Conservation (phyloP, 2,329 filamentous ascomycete genomes). For the Exophiala aquamarina region DNA sequence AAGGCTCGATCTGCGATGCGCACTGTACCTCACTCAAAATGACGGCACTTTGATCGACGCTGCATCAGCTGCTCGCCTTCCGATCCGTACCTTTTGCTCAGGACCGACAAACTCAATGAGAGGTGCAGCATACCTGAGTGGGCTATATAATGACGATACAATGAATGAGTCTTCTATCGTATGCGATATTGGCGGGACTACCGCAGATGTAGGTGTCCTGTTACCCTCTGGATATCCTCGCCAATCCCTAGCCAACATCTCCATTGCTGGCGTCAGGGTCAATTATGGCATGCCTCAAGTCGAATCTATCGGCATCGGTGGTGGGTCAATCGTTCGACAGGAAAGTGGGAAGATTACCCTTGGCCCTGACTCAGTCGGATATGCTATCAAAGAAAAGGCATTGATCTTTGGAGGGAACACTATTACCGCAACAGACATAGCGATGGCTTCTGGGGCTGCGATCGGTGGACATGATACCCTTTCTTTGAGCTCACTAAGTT, state of each 20-base stretch:
- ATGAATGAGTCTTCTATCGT: slow-evolving; percentile 20
- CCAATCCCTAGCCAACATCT: slow-evolving; percentile 59
- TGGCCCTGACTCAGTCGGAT: slow-evolving; percentile 59
- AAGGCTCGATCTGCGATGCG: slow-evolving; percentile 51
- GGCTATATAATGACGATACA: slow-evolving; percentile 36
- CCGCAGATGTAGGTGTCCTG: slow-evolving; percentile 60
- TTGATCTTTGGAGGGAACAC: slow-evolving; percentile 55
- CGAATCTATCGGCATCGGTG: slow-evolving; percentile 57
- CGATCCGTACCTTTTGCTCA: slow-evolving; percentile 62
- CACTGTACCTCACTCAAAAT: slow-evolving; percentile 63
- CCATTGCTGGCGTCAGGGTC: slow-evolving; percentile 59
- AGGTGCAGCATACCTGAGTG: slow-evolving; percentile 59
- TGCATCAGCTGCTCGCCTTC: slow-evolving; percentile 50
- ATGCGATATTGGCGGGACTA: slow-evolving; percentile 61
- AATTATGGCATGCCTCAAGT: slow-evolving; percentile 61
- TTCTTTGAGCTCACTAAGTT: background rate
- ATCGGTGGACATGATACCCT: slow-evolving; percentile 24
- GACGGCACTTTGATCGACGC: slow-evolving; percentile 61
- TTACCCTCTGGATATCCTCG: slow-evolving; percentile 60
- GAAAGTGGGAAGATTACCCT: slow-evolving; percentile 40
- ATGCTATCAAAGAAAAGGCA: slow-evolving; percentile 49
- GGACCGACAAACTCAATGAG: slow-evolving; percentile 65
- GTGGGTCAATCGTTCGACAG: slow-evolving; percentile 48
- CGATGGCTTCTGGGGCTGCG: slow-evolving; percentile 38
- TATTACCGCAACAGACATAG: slow-evolving; percentile 56